Evolutionary conservation across 495 filamentous ascomycete species (phyloP), one percentile per base, ranked within the genome.

Genomic region (Delitschia confertaspora): DNA sequence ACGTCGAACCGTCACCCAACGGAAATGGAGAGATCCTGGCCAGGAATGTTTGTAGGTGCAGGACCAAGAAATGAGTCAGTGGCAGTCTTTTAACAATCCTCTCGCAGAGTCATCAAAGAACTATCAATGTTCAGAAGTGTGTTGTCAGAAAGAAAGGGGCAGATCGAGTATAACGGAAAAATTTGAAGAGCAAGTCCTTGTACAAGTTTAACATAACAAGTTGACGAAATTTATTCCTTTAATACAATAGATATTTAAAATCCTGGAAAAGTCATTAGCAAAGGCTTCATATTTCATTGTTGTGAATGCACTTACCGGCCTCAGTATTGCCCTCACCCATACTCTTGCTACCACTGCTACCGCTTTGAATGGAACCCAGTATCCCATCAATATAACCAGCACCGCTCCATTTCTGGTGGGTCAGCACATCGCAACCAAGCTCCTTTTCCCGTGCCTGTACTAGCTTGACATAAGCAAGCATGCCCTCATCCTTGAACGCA

Each of bases 371-470:
- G 1, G 83, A 78, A 2, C 89, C 88, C 23, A 98, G 56, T 24
- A 98, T 91, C 2, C 87, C 89, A 66, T 98, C 91, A 45, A 96
- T 80, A 59, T 95, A 95, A 13, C 69, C 69, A 0, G 91, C 91
- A 8, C 91, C 91, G 55, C 87, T 94, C 89, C 91, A 98, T 57
- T 93, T 95, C 71, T 98, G 91, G 62, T 98, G 91, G 23, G 89
- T 98, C 44, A 98, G 69, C 11, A 98, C 91, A 59, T 98, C 91
- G 16, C 87, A 86, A 10, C 86, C 88, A 5, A 91, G 61, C 45
- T 94, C 89, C 68, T 94, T 94, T 70, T 98, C 91, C 36, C 80
- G 73, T 26, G 73, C 65, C 60, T 98, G 91, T 26, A 98, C 76
- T 4, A 95, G 64, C 23, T 93, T 80, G 4, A 98, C 91, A 60